These are phyloP conservation scores for Knoxdaviesia capensis DNA, from an alignment of 2,329 filamentous ascomycete species.

Conservation along the genomic window DNA sequence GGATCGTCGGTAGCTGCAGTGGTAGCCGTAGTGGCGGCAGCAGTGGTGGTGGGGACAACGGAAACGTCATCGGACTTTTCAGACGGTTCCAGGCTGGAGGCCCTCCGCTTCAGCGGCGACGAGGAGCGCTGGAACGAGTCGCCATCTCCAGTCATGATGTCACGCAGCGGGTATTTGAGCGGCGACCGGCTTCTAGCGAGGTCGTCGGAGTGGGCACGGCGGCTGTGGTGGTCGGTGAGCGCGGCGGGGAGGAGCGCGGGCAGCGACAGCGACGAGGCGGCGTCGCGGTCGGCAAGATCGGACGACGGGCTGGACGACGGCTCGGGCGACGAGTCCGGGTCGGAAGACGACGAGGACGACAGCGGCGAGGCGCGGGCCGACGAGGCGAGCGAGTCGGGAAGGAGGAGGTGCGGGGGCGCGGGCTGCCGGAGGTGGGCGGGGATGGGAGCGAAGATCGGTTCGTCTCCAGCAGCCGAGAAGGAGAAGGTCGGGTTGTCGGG, in stretches of 20 bases:
- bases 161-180: constrained; percentile 26
- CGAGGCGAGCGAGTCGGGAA: constrained; percentile 16
- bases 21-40: constrained; percentile 2
- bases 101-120: constrained; percentile 42
- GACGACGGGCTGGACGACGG: too few relatives aligned
- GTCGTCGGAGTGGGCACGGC: constrained; percentile 13
- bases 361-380: constrained; percentile 10
- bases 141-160: constrained; percentile 38
- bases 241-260: neutral
- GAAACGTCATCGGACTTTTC: constrained; percentile 15
- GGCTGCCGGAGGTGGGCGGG: constrained; percentile 19
- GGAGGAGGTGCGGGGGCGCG: constrained; percentile 24
- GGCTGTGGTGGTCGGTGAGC: constrained; percentile 16
- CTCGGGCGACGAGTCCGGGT: too few relatives aligned
- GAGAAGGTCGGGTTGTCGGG: constrained; percentile 28
- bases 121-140: constrained; percentile 39
- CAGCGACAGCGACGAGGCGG: constrained; percentile 27
- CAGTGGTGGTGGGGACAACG: constrained; percentile 2
- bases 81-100: constrained; percentile 36
- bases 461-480: constrained; percentile 21
- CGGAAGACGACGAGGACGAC: too few relatives aligned
- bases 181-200: constrained; percentile 30
- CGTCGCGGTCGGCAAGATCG: constrained; percentile 28
- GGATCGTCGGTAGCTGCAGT: neutral
- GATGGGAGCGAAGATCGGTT: constrained; percentile 1